phyloP scores from a whole-genome alignment of 768 basidiomycete genomes.

The Collybiopsis confluens region DNA sequence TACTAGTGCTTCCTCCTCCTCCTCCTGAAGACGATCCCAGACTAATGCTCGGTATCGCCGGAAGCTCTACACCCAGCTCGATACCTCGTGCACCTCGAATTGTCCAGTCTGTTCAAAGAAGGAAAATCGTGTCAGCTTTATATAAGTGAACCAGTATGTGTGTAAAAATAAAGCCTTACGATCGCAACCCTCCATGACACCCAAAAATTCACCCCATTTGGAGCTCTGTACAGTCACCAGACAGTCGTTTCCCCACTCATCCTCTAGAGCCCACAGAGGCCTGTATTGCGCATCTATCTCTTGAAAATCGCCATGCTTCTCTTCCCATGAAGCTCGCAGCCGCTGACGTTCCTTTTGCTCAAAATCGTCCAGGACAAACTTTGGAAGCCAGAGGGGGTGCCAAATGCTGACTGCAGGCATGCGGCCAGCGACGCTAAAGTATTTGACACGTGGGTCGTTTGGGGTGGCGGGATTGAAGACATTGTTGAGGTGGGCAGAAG shows the following conservation, averaged over 20 bases:
- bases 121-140: not conserved
- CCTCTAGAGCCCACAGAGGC: constrained; percentile 46
- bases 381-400: constrained; percentile 97
- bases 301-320: constrained; percentile 19
- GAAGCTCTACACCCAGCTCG: constrained; percentile 60
- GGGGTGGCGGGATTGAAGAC: constrained; percentile 83
- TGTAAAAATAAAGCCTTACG: constrained; percentile 34
- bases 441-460: constrained; percentile 76
- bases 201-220: constrained; percentile 94
- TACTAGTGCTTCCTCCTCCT: too few species aligned
- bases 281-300: constrained; percentile 11
- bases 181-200: constrained; percentile 84
- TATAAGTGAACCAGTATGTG: not conserved
- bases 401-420: constrained; percentile 61
- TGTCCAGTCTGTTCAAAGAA: constrained; percentile 80
- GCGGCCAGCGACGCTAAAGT: constrained; percentile 89
- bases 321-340: constrained; percentile 33
- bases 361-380: constrained; percentile 85
- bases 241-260: constrained; percentile 84
- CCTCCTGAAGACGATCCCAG: constrained; percentile 19
- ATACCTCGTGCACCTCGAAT: constrained; percentile 84
- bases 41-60: constrained; percentile 42
- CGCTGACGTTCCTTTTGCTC: constrained; percentile 57
- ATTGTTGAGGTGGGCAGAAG: constrained; percentile 73
- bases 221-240: constrained; percentile 90